A percentile compares a stretch with the other conserved stretches of the same genome.
These are phyloP conservation scores for carrot (Daucus carota) DNA, from an alignment of 129 eudicot genomes.

Conservation along the genomic window DH1_v3.0 NC_030385.2:42889001-42889500, in stretches of 20 bases:
- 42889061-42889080: slow-evolving; percentile 24
- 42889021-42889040: slow-evolving; percentile 30
- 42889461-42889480: slow-evolving; percentile 34
- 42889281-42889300: slow-evolving; percentile 2
- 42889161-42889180: slow-evolving; percentile 44
- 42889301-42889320: slow-evolving; percentile 15
- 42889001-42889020: slow-evolving; percentile 36
- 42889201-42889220: slow-evolving; percentile 24
- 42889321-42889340: slow-evolving; percentile 1
- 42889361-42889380: slow-evolving; percentile 58
- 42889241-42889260: slow-evolving; percentile 24
- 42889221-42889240: slow-evolving; percentile 3
- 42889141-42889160: slow-evolving; percentile 19
- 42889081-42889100: slow-evolving; percentile 13
- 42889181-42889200: slow-evolving; percentile 26
- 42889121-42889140: slow-evolving; percentile 40
- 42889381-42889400: slow-evolving; percentile 49
- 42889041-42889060: slow-evolving; percentile 36
- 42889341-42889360: slow-evolving; percentile 28
- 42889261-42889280: slow-evolving; percentile 5
- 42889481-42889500: slow-evolving; percentile 56
- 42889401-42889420: slow-evolving; percentile 31
- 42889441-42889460: slow-evolving; percentile 43
- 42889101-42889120: slow-evolving; percentile 29
- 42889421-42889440: slow-evolving; percentile 55